Percentiles rank a stretch among this genome's conserved stretches.
These are phyloP conservation scores for Tetrahymena malaccensis DNA, from an alignment of 73 alveolate species.

Conservation along the genomic window DNA sequence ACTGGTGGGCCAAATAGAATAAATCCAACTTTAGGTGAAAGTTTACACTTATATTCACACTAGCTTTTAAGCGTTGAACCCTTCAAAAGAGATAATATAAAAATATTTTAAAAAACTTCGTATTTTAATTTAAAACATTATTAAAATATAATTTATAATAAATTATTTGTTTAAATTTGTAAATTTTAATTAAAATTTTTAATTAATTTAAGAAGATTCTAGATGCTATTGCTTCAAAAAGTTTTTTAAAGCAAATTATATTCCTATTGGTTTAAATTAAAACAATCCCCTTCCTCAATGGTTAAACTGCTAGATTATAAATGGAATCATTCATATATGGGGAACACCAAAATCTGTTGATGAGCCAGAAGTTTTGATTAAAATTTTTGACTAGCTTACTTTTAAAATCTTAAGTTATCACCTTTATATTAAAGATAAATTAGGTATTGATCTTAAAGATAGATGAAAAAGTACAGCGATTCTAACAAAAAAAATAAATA, in stretches of 20 bases:
- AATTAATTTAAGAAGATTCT: neutral
- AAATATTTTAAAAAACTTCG: too few relatives aligned
- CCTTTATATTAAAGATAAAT: neutral
- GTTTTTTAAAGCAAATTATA: neutral
- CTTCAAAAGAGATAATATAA: neutral
- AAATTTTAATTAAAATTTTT: too few relatives aligned
- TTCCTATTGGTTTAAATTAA: neutral
- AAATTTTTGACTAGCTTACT: neutral
- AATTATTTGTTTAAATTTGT: too few relatives aligned
- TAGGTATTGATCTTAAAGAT: neutral
- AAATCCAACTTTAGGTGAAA: neutral
- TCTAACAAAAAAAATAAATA: neutral
- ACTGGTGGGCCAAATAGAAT: neutral
- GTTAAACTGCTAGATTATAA: neutral
- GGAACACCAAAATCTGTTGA: neutral
- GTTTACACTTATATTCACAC: neutral
- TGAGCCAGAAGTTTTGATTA: neutral
- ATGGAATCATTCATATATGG: neutral
- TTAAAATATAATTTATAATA: too few relatives aligned
- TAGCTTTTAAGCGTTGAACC: neutral
- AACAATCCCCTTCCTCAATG: neutral
- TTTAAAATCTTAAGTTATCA: neutral
- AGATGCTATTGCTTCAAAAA: neutral
- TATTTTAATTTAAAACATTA: too few relatives aligned
- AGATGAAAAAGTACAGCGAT: neutral